Conservation (phyloP, 208 protist genomes). For the Trypanosoma avium region DNA sequence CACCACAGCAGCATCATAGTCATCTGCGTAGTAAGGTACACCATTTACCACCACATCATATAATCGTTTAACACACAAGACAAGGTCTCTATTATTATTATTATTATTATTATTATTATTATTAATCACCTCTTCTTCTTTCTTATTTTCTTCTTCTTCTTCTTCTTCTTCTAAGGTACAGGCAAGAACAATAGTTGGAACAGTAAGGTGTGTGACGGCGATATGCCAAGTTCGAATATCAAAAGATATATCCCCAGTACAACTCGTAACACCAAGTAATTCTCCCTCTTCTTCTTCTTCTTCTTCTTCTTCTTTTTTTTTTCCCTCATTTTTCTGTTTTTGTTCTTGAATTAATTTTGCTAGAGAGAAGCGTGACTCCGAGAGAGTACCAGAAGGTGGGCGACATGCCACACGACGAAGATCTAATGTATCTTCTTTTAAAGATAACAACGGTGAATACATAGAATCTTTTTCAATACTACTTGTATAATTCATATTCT, state of each 20-base stretch:
- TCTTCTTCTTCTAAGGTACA: slow-evolving; percentile 15
- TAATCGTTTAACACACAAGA: slow-evolving; percentile 22
- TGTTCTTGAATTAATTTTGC: slow-evolving; percentile 6
- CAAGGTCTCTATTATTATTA: neutral
- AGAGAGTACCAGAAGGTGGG: neutral
- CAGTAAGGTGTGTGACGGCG: slow-evolving; percentile 32
- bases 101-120: slow-evolving; percentile 3
- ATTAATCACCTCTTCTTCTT: neutral
- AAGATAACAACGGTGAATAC: slow-evolving; percentile 1
- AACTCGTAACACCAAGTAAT: slow-evolving; percentile 5
- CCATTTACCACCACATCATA: slow-evolving; percentile 38
- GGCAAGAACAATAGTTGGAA: slow-evolving; percentile 23
- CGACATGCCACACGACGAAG: slow-evolving; percentile 6
- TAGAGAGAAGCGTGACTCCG: slow-evolving; percentile 10
- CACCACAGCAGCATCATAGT: slow-evolving; percentile 51
- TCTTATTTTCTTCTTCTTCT: neutral
- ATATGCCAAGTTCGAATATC: slow-evolving; percentile 24
- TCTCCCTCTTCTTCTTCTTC: neutral
- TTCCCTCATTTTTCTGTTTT: neutral
- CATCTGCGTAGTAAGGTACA: slow-evolving; percentile 26
- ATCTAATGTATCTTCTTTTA: slow-evolving; percentile 22
- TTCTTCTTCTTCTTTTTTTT: neutral
- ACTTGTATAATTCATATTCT: neutral
- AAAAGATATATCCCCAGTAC: slow-evolving; percentile 23
- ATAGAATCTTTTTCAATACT: neutral